Evolutionary conservation across 768 basidiomycete genomes (phyloP).

Genomic region (Strobilomyces dryophilus): DNA sequence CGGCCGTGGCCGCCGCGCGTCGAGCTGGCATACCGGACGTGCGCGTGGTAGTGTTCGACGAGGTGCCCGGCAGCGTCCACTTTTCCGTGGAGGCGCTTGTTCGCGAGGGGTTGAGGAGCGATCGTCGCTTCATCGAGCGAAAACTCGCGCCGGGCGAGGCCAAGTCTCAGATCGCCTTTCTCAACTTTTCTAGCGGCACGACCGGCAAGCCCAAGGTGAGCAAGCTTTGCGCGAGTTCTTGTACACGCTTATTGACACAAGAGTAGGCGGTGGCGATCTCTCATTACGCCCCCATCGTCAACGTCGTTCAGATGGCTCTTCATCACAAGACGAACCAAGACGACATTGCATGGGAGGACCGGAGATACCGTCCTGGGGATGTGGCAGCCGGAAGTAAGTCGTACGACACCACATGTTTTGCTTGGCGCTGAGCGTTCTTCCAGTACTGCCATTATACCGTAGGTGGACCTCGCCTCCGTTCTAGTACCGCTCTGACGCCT

Average conservation of each 20-base stretch:
- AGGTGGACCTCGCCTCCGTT: constrained; percentile 22
- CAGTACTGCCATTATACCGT: constrained; percentile 64
- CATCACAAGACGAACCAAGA: constrained; percentile 45
- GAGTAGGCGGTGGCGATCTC: constrained; percentile 60
- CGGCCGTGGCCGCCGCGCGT: constrained; percentile 29
- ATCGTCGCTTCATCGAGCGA: constrained; percentile 41
- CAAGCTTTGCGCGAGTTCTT: background rate
- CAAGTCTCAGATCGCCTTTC: constrained; percentile 57
- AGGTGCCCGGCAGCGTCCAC: constrained; percentile 8
- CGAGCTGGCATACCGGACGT: constrained; percentile 27
- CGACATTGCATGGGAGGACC: constrained; percentile 17
- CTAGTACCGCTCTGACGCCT: constrained; percentile 9
- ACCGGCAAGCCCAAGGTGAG: constrained; percentile 47
- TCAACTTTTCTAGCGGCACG: constrained; percentile 73
- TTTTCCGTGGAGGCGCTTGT: constrained; percentile 48
- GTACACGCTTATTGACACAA: background rate
- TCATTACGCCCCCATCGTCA: constrained; percentile 62
- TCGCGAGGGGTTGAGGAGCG: constrained; percentile 35
- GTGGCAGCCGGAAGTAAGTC: too few relatives aligned
- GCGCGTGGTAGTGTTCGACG: constrained; percentile 24
- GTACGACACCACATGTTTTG: background rate
- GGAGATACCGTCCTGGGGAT: too few relatives aligned
- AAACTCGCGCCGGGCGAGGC: constrained; percentile 53
- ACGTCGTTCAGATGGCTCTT: constrained; percentile 54
- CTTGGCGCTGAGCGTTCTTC: constrained; percentile 6